Conservation (phyloP, 2,329 filamentous ascomycete species). For the Cercospora sp. region DNA sequence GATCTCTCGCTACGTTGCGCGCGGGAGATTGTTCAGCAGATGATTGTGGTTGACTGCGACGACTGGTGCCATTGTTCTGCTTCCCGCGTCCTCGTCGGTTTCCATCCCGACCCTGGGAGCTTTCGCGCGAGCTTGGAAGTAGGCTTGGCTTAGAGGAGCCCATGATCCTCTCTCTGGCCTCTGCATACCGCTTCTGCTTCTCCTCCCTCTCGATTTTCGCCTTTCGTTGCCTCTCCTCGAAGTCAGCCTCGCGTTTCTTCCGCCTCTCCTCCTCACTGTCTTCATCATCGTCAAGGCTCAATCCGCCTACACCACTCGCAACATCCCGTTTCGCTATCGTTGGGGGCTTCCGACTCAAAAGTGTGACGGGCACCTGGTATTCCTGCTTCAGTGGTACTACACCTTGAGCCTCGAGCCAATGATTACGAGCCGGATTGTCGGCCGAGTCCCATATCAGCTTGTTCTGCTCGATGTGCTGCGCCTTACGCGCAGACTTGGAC, state of each 20-base stretch:
- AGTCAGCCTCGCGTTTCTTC: conserved; percentile 63
- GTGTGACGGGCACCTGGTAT: conserved; percentile 79
- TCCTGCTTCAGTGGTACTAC: conserved; percentile 62
- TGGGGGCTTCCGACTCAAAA: conserved; percentile 77
- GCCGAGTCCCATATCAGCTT: conserved; percentile 86
- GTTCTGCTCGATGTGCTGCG: conserved; percentile 79
- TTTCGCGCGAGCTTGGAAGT: conserved; percentile 35
- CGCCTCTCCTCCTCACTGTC: conserved; percentile 65
- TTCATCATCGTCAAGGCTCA: conserved; percentile 54
- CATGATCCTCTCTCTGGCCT: conserved; percentile 84
- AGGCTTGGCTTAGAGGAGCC: conserved; percentile 54
- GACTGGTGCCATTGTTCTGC: conserved; percentile 35
- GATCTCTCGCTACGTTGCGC: conserved; percentile 39
- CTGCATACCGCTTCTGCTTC: conserved; percentile 86
- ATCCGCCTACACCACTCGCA: conserved; percentile 47
- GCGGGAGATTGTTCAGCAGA: conserved; percentile 41
- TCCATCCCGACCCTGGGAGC: conserved; percentile 34
- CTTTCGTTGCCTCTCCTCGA: conserved; percentile 75
- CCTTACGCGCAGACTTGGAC: conserved; percentile 73
- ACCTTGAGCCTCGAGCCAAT: conserved; percentile 69
- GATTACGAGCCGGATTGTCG: conserved; percentile 73
- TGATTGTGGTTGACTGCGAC: conserved; percentile 40
- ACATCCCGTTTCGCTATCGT: conserved; percentile 61
- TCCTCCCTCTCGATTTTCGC: conserved; percentile 80
- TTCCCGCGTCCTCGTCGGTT: conserved; percentile 26